phyloP scores from a whole-genome alignment of 257 asterid species.

The Ilex asprella region DNA sequence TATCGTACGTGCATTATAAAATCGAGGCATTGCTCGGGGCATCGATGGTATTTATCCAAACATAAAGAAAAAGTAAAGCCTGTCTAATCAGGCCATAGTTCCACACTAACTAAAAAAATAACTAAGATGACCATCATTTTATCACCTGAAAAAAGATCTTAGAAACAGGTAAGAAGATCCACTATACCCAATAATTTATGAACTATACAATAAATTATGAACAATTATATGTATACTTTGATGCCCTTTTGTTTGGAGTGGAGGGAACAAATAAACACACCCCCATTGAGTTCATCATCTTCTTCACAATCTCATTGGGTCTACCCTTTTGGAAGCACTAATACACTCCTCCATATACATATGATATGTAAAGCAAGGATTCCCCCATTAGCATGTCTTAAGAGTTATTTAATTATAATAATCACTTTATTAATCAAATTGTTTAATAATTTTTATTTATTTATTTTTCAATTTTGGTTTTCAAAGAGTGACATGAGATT shows the following conservation, averaged over 20 bases:
- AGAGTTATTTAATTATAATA: too few relatives aligned
- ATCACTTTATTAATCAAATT: too few relatives aligned
- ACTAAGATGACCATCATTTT: constrained; percentile 37
- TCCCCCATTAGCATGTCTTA: not conserved
- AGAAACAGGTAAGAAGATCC: constrained; percentile 58
- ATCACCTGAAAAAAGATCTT: constrained; percentile 32
- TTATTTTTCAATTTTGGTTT: too few relatives aligned
- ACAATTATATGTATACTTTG: constrained; percentile 25
- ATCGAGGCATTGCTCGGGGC: too few relatives aligned
- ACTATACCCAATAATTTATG: constrained; percentile 23
- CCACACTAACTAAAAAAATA: constrained; percentile 21
- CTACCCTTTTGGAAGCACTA: constrained; percentile 20
- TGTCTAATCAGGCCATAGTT: not conserved
- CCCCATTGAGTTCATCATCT: constrained; percentile 38
- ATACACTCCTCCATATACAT: constrained; percentile 20
- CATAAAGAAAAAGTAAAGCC: not conserved
- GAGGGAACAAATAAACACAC: constrained; percentile 59
- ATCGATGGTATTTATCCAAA: too few relatives aligned
- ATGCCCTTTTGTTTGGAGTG: constrained; percentile 63
- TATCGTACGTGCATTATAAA: too few relatives aligned
- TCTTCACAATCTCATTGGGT: constrained; percentile 14
- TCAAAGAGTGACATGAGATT: not conserved
- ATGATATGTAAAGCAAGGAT: constrained; percentile 29
- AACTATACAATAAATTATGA: not conserved
- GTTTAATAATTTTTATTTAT: too few relatives aligned